A percentile compares a stretch with the other conserved stretches of the same genome.
Conservation (phyloP, 805 yeast species). For the Kluyveromyces dobzhanskii region DNA sequence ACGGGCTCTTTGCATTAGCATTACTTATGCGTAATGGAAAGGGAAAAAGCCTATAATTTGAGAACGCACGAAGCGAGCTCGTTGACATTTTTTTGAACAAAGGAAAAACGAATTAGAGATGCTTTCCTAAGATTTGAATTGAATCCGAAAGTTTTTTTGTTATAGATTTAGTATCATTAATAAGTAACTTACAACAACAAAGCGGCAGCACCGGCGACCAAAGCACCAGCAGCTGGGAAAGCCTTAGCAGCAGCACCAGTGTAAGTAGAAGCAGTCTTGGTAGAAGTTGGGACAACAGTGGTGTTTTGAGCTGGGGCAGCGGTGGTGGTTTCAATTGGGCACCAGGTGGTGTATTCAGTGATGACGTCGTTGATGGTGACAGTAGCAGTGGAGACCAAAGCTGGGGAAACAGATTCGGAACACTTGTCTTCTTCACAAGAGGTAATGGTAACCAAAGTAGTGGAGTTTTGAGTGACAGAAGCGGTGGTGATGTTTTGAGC, state of each 20-base stretch:
- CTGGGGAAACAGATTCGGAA: constrained; percentile 27
- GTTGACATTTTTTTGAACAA: too few species aligned
- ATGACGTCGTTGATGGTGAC: constrained; percentile 29
- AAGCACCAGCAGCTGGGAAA: constrained; percentile 41
- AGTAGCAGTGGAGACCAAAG: constrained; percentile 30
- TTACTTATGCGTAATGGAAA: too few species aligned
- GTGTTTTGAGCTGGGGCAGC: constrained; percentile 13
- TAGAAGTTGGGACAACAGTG: constrained; percentile 15
- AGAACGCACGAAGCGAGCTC: too few species aligned
- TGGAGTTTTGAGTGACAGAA: constrained; percentile 17
- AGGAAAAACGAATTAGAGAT: too few species aligned
- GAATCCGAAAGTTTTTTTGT: too few species aligned
- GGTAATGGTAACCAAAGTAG: constrained; percentile 32
- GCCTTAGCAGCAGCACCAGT: constrained; percentile 39
- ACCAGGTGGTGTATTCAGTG: constrained; percentile 33
- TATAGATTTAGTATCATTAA: not conserved
- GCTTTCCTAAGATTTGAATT: too few species aligned
- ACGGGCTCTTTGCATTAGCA: too few species aligned
- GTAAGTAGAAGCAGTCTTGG: constrained; percentile 24
- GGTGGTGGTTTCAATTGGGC: constrained; percentile 27
- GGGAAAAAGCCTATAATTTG: too few species aligned
- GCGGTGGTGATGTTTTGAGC: constrained; percentile 20
- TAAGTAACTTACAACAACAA: constrained; percentile 34
- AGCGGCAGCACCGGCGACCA: constrained; percentile 43
- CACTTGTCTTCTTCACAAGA: constrained; percentile 29